Percentiles rank a stretch among this genome's conserved stretches.
Conservation (phyloP, 208 protist genomes). For the Endotrypanum monterogeii region DNA sequence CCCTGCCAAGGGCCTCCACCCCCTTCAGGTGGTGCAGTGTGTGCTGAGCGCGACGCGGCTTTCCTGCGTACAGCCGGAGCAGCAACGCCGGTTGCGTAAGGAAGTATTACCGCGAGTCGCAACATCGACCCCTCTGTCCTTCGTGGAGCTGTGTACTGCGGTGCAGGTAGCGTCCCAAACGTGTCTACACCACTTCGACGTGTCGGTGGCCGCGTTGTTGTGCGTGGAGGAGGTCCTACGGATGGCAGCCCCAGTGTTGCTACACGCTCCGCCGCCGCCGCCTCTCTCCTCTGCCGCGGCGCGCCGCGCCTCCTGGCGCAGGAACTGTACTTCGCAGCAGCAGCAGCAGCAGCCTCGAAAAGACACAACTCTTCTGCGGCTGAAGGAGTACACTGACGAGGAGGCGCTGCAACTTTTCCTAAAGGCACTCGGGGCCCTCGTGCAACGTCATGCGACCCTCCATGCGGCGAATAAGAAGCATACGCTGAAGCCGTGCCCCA, state of each 20-base stretch:
- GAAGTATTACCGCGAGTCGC: slow-evolving; percentile 57
- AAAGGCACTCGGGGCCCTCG: slow-evolving; percentile 48
- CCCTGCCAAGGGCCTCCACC: slow-evolving; percentile 58
- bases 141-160: slow-evolving; percentile 59
- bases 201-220: slow-evolving; percentile 36
- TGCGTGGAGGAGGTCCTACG: slow-evolving; percentile 69
- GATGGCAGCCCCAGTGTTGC: slow-evolving; percentile 51
- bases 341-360: slow-evolving; percentile 37
- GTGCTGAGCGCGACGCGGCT: slow-evolving; percentile 59
- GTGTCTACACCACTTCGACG: slow-evolving; percentile 35
- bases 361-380: slow-evolving; percentile 29
- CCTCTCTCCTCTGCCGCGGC: not conserved
- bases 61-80: slow-evolving; percentile 41
- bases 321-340: slow-evolving; percentile 7
- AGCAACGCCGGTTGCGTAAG: slow-evolving; percentile 69
- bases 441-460: slow-evolving; percentile 45
- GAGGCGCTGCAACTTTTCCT: slow-evolving; percentile 53
- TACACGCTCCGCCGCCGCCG: slow-evolving; percentile 23
- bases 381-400: slow-evolving; percentile 40
- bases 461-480: slow-evolving; percentile 56
- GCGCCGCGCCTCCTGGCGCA: slow-evolving; percentile 18
- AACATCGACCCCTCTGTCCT: slow-evolving; percentile 43
- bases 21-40: slow-evolving; percentile 71
- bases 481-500: slow-evolving; percentile 27
- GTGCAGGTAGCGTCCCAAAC: slow-evolving; percentile 35